These are phyloP conservation scores for Trichoderma lentiforme DNA, from an alignment of 2,329 filamentous ascomycete genomes.

Conservation along the genomic window DNA sequence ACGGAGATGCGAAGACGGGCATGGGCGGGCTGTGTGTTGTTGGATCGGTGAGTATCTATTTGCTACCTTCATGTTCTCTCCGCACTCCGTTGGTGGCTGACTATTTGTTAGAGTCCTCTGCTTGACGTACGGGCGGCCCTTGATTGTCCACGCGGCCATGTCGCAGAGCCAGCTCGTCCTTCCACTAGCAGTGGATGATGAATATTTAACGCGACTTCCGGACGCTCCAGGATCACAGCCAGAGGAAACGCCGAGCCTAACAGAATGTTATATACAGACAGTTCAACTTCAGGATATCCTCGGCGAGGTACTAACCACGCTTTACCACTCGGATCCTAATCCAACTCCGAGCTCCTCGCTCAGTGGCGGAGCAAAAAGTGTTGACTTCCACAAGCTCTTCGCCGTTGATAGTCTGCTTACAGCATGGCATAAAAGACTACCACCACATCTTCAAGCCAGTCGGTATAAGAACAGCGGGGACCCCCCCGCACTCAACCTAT, in stretches of 20 bases:
- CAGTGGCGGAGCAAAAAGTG: not conserved
- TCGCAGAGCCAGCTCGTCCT: not conserved
- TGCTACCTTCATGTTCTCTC: not conserved
- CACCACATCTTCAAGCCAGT: not conserved
- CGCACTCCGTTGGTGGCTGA: not conserved
- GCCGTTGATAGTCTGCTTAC: not conserved
- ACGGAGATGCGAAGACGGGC: not conserved
- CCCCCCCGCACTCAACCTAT: not conserved
- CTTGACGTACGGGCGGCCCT: not conserved
- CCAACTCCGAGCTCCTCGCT: not conserved
- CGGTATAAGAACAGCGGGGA: not conserved
- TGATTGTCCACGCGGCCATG: not conserved
- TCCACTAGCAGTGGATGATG: not conserved
- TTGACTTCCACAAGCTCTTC: not conserved
- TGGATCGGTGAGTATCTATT: not conserved
- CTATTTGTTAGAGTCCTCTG: not conserved
- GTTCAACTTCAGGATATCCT: not conserved
- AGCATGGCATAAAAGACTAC: not conserved
- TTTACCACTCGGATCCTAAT: not conserved
- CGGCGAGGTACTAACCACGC: not conserved
- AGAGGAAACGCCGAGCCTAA: not conserved
- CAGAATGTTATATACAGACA: not conserved
- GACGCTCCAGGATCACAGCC: not conserved
- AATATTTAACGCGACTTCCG: not conserved
- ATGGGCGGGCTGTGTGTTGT: not conserved